These are phyloP conservation scores for Eurotiales sp. DNA, from an alignment of 2,329 filamentous ascomycete genomes.

Conservation along the genomic window DNA sequence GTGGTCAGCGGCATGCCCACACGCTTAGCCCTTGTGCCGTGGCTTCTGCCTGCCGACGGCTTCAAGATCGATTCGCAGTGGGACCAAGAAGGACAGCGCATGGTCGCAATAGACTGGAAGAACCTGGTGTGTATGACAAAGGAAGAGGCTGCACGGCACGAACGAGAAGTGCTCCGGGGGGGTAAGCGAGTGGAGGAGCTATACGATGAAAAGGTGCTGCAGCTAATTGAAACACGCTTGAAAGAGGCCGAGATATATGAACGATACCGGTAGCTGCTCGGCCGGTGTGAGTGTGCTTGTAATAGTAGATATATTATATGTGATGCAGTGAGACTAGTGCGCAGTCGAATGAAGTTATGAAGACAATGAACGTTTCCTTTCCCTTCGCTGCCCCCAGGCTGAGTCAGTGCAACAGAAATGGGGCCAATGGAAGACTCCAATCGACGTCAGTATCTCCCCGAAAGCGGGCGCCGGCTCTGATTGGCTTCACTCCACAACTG, in stretches of 20 bases:
- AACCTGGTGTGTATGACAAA: constrained; percentile 90
- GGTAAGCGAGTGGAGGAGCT: constrained; percentile 65
- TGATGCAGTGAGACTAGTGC: too few relatives aligned
- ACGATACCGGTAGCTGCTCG: constrained; percentile 43
- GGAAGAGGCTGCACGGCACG: constrained; percentile 77
- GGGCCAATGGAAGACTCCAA: background rate
- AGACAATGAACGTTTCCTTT: too few relatives aligned
- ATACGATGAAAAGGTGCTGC: constrained; percentile 66
- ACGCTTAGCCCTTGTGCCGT: constrained; percentile 73
- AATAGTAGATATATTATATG: too few relatives aligned
- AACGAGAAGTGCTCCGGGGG: constrained; percentile 71
- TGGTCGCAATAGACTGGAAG: constrained; percentile 62
- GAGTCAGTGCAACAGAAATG: background rate
- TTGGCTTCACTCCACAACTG: too few relatives aligned
- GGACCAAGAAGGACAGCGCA: constrained; percentile 66
- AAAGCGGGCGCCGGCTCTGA: too few relatives aligned
- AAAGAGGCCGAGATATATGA: constrained; percentile 61
- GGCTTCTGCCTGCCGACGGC: constrained; percentile 62
- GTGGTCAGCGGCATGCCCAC: constrained; percentile 77
- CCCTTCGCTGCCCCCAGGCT: too few relatives aligned
- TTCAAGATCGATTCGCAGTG: constrained; percentile 61
- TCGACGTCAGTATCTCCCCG: background rate
- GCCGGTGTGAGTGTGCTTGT: too few relatives aligned
- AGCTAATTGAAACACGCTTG: constrained; percentile 63
- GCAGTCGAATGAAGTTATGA: too few relatives aligned